Evolutionary conservation across 2,329 filamentous ascomycete species (phyloP).

Genomic region (Botrytis fabae): DNA sequence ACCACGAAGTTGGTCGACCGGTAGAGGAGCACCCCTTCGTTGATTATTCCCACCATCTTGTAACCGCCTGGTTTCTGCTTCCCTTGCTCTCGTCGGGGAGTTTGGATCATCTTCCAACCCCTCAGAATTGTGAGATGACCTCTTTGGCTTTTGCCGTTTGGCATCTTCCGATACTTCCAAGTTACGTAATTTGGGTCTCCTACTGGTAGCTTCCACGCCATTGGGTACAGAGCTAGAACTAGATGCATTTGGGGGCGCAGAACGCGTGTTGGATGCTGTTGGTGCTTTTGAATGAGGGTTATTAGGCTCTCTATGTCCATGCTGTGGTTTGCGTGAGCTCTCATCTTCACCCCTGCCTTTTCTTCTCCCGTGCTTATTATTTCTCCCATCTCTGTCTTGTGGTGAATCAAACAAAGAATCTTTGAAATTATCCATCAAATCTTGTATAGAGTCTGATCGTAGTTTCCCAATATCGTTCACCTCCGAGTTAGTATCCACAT

Average conservation of each 20-base stretch:
- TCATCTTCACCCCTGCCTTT: not conserved
- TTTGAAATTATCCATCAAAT: constrained; percentile 11
- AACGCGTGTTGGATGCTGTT: not conserved
- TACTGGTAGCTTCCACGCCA: not conserved
- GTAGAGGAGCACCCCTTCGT: not conserved
- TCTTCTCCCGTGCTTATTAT: not conserved
- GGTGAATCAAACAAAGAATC: not conserved
- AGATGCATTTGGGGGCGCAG: not conserved
- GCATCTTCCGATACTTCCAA: not conserved
- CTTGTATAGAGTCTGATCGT: not conserved
- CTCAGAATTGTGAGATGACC: not conserved
- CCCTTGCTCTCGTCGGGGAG: not conserved
- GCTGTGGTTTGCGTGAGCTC: not conserved
- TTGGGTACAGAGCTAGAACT: not conserved
- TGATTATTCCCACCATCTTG: not conserved
- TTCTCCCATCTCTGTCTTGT: not conserved
- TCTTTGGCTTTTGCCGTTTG: not conserved
- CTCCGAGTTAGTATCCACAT: constrained; percentile 4
- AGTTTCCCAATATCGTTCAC: constrained; percentile 7
- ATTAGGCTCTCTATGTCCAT: not conserved
- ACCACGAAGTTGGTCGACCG: not conserved
- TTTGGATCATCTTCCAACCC: not conserved
- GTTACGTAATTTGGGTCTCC: not conserved
- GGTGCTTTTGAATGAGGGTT: not conserved
- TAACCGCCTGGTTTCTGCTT: not conserved